Conservation (phyloP, 176 grass and related monocot species). For the Aegilops sharonensis region DNA sequence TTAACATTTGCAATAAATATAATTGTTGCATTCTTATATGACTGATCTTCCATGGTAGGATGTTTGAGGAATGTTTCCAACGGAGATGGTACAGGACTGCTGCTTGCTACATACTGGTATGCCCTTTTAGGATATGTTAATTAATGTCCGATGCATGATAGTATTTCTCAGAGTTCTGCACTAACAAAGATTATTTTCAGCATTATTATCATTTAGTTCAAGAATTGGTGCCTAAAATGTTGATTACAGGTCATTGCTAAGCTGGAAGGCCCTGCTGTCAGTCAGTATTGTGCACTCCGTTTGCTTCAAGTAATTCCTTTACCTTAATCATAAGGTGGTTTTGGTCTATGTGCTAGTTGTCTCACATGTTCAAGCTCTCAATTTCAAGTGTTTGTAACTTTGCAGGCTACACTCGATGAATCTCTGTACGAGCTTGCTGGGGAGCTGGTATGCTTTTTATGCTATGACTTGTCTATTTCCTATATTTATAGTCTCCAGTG, state of each 20-base stretch:
- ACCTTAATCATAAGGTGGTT: conserved; percentile 25
- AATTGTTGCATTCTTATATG: background rate
- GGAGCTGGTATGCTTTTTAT: conserved; percentile 73
- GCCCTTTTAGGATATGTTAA: conserved; percentile 11
- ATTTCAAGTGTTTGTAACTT: conserved; percentile 17
- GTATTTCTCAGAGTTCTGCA: conserved; percentile 17
- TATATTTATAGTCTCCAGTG: conserved; percentile 8
- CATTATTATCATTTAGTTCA: background rate
- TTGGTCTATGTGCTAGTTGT: background rate
- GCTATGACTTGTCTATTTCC: conserved; percentile 37
- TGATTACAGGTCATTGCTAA: conserved; percentile 93
- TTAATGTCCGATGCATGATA: background rate
- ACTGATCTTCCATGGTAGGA: conserved; percentile 53
- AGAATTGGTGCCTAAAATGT: conserved; percentile 22
- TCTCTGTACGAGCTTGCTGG: conserved; percentile 90
- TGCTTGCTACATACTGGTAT: conserved; percentile 96
- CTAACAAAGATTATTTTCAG: background rate
- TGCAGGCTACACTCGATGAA: conserved; percentile 94
- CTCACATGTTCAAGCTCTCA: conserved; percentile 35
- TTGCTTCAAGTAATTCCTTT: conserved; percentile 76
- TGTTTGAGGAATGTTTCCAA: conserved; percentile 99
- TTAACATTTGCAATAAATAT: conserved; percentile 13
- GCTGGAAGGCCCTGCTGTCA: conserved; percentile 90
- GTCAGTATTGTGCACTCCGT: conserved; percentile 92
- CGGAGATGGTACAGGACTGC: conserved; percentile 97